phyloP scores from a whole-genome alignment of 2,329 filamentous ascomycete genomes.

The Ascosphaera pollenicola region DNA sequence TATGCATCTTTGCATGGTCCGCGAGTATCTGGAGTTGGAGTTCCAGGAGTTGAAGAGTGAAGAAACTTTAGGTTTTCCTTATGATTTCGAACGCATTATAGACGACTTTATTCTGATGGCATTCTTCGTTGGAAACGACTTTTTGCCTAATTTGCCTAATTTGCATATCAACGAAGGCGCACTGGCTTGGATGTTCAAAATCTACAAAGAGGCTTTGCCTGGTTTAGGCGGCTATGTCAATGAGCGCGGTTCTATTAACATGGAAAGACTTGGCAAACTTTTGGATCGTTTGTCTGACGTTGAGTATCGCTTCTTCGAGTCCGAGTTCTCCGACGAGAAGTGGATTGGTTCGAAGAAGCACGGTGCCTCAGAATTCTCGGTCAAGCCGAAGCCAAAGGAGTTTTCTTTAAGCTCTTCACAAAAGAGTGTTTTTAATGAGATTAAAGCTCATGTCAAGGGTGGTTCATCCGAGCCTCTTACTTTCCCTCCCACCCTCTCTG shows the following conservation, averaged over 20 bases:
- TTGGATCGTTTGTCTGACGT: conserved; percentile 70
- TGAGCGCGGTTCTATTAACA: conserved; percentile 77
- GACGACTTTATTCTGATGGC: conserved; percentile 99
- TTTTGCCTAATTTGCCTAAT: conserved; percentile 86
- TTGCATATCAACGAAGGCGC: conserved; percentile 98
- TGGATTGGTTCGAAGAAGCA: conserved; percentile 82
- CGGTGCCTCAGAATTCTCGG: conserved; percentile 35
- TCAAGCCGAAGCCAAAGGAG: conserved; percentile 29
- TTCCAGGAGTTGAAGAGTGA: conserved; percentile 77
- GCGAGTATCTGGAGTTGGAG: conserved; percentile 90
- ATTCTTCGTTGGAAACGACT: conserved; percentile 98
- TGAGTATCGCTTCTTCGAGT: conserved; percentile 81
- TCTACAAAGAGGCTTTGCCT: conserved; percentile 81
- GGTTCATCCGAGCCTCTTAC: conserved; percentile 36
- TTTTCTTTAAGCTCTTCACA: conserved; percentile 62
- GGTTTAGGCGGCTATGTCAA: conserved; percentile 89
- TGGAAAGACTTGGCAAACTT: conserved; percentile 54
- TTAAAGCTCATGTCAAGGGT: conserved; percentile 57
- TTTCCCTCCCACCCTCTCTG: conserved; percentile 49
- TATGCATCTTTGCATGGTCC: conserved; percentile 89
- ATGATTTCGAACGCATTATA: conserved; percentile 89
- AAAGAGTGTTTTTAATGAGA: conserved; percentile 56
- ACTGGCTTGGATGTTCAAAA: conserved; percentile 85
- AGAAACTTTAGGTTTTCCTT: conserved; percentile 50
- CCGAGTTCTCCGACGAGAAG: conserved; percentile 65